phyloP scores from a whole-genome alignment of 2,329 filamentous ascomycete genomes.

The Fusarium clavum region DNA sequence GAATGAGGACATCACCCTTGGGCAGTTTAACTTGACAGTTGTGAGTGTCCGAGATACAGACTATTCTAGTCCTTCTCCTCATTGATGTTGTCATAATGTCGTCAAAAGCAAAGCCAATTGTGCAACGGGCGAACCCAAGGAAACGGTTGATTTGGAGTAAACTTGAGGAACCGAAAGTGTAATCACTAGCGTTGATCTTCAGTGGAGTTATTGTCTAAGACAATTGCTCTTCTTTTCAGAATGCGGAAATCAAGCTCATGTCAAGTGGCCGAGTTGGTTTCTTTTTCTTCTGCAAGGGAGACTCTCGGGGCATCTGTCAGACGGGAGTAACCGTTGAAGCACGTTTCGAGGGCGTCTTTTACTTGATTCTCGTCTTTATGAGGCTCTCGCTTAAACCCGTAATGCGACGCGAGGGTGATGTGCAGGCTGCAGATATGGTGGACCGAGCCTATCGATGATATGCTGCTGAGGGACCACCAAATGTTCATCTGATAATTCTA shows the following conservation, averaged over 20 bases:
- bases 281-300: conserved; percentile 25
- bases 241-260: conserved; percentile 10
- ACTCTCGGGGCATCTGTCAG: conserved; percentile 10
- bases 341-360: conserved; percentile 8
- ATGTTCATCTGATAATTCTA: neutral
- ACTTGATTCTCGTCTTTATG: conserved; percentile 18
- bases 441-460: conserved; percentile 4
- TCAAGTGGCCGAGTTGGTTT: conserved; percentile 13
- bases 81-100: conserved; percentile 31
- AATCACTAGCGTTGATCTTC: conserved; percentile 21
- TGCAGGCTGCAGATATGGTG: conserved; percentile 26
- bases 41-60: conserved; percentile 83
- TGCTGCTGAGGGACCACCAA: neutral
- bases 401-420: conserved; percentile 35
- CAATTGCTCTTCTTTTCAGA: conserved; percentile 16
- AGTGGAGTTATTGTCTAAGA: conserved; percentile 38
- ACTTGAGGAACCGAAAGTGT: conserved; percentile 32
- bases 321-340: conserved; percentile 23
- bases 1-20: conserved; percentile 78
- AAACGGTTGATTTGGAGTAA: conserved; percentile 33
- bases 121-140: conserved; percentile 20
- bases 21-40: conserved; percentile 74
- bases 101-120: conserved; percentile 15
- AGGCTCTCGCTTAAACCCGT: conserved; percentile 26
- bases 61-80: conserved; percentile 68